These are phyloP conservation scores for Colletotrichum chlorophyti DNA, from an alignment of 2,329 filamentous ascomycete genomes.

Conservation along the genomic window DNA sequence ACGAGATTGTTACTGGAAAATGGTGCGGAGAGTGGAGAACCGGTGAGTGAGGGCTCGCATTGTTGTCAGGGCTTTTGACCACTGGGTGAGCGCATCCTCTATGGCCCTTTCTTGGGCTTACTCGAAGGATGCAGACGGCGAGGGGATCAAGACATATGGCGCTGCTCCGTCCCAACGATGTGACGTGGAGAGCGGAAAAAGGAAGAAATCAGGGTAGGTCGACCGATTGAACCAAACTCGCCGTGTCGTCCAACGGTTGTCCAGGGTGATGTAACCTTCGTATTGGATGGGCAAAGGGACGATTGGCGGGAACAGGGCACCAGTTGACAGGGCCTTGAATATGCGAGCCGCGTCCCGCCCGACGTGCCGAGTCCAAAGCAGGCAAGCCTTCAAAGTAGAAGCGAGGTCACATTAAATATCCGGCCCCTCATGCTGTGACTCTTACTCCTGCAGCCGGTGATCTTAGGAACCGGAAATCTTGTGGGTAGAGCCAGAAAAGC, in stretches of 20 bases:
- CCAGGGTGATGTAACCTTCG: conserved; percentile 7
- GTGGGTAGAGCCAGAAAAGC: neutral
- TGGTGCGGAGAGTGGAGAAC: conserved; percentile 7
- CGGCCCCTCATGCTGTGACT: neutral
- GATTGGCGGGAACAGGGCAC: conserved; percentile 14
- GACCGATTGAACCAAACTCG: conserved; percentile 12
- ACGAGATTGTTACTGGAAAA: neutral
- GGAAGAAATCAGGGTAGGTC: conserved; percentile 1
- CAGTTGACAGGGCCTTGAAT: neutral
- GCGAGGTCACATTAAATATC: neutral
- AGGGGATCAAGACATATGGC: neutral
- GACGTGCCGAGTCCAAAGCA: conserved; percentile 18
- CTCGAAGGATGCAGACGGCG: neutral
- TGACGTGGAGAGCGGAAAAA: neutral
- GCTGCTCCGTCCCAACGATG: neutral
- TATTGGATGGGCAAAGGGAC: conserved; percentile 4
- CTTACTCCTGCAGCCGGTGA: too few relatives aligned
- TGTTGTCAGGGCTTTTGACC: too few relatives aligned
- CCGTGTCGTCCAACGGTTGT: conserved; percentile 6
- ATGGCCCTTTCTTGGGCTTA: neutral
- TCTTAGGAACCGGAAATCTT: neutral
- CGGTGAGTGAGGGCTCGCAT: conserved; percentile 8
- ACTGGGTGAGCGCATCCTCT: neutral
- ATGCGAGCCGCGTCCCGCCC: conserved; percentile 25
- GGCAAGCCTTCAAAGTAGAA: neutral